A percentile compares a stretch with the other conserved stretches of the same genome.
These are phyloP conservation scores for Kwoniella shivajii DNA, from an alignment of 1,284 basidiomycete species.

Conservation along the genomic window DNA sequence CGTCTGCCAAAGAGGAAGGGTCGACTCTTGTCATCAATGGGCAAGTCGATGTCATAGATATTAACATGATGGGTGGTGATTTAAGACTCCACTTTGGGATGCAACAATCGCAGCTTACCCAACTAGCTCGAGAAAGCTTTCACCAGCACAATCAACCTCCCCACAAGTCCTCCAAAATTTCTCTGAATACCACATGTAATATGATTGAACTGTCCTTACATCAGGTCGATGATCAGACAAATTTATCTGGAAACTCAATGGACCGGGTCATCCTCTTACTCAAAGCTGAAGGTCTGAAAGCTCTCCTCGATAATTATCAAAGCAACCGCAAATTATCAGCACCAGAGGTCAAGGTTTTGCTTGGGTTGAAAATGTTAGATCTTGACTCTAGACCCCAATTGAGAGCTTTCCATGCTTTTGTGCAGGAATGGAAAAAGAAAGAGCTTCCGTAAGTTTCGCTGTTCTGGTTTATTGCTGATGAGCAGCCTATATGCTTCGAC, in stretches of 20 bases:
- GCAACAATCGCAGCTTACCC: background rate
- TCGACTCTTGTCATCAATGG: background rate
- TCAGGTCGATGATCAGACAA: background rate
- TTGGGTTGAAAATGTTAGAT: constrained; percentile 24
- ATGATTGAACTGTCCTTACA: constrained; percentile 16
- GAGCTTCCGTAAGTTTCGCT: constrained; percentile 34
- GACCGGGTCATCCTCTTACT: constrained; percentile 19
- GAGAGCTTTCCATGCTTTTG: constrained; percentile 41
- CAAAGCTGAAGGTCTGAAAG: constrained; percentile 2
- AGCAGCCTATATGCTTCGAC: constrained; percentile 25
- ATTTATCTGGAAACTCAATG: background rate
- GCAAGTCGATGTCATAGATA: constrained; percentile 16
- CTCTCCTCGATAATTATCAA: background rate
- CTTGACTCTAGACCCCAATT: constrained; percentile 45
- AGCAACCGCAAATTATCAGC: constrained; percentile 10
- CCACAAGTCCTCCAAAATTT: background rate
- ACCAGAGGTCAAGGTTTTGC: constrained; percentile 9
- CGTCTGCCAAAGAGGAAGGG: background rate
- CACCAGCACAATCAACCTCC: background rate
- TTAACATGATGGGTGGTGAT: constrained; percentile 23
- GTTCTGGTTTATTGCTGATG: constrained; percentile 6
- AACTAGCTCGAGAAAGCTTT: background rate
- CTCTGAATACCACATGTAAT: constrained; percentile 1
- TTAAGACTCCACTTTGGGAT: constrained; percentile 19
- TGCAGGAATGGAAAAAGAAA: constrained; percentile 36